Evolutionary conservation across 768 basidiomycete species (phyloP).

Genomic region (Flagelloscypha sp.): DNA sequence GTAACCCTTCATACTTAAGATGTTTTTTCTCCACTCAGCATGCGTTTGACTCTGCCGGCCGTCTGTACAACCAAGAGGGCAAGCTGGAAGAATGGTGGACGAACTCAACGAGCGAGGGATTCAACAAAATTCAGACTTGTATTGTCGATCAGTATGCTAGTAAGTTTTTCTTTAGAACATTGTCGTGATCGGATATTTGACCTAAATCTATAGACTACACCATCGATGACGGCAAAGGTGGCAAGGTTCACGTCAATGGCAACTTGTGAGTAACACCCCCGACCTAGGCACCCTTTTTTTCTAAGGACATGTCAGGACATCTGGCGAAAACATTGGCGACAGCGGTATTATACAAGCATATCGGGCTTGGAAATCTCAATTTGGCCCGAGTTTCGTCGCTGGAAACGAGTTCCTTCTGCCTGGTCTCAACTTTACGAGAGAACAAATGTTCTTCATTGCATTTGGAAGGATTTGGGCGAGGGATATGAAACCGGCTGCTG

Average conservation of each 20-base stretch:
- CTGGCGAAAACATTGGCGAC: constrained; percentile 89
- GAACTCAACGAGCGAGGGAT: constrained; percentile 75
- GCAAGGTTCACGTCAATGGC: constrained; percentile 73
- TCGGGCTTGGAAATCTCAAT: constrained; percentile 85
- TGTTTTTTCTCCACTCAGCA: constrained; percentile 38
- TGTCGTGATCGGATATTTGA: neutral
- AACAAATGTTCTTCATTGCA: constrained; percentile 91
- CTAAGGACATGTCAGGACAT: constrained; percentile 74
- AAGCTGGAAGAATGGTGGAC: constrained; percentile 92
- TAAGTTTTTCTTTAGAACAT: constrained; percentile 19
- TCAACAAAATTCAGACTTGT: constrained; percentile 76
- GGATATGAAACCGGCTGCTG: constrained; percentile 70
- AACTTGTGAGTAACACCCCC: constrained; percentile 1
- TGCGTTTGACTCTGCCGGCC: constrained; percentile 84
- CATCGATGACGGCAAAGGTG: constrained; percentile 80
- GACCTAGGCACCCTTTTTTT: constrained; percentile 3
- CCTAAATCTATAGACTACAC: constrained; percentile 49
- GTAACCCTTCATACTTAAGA: constrained; percentile 1
- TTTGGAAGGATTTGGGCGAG: constrained; percentile 86
- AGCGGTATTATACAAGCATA: constrained; percentile 79
- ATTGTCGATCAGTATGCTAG: constrained; percentile 89
- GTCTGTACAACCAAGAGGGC: constrained; percentile 86
- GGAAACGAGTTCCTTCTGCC: constrained; percentile 73
- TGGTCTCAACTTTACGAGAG: constrained; percentile 73
- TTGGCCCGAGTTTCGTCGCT: constrained; percentile 42